Evolutionary conservation across 108 stramenopile species (phyloP).

Genomic region (Discostella pseudostelligera): DNA sequence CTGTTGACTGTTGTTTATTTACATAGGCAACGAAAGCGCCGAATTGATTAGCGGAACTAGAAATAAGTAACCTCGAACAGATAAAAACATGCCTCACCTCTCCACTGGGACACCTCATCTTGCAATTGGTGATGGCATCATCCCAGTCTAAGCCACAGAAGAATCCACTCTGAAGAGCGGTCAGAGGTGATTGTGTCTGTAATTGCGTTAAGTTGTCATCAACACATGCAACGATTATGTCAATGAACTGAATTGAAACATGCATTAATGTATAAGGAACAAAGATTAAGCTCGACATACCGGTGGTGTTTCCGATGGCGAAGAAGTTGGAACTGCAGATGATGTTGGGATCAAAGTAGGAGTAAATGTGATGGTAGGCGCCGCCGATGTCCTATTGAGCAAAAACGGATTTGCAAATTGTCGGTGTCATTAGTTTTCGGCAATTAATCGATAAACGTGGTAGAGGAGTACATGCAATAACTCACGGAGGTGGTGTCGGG

Average conservation of each 20-base stretch:
- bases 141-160: constrained; percentile 15
- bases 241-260: too few relatives aligned
- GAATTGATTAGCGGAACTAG: constrained; percentile 1
- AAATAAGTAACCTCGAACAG: neutral
- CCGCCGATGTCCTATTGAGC: neutral
- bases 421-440: neutral
- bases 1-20: constrained; percentile 9
- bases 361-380: constrained; percentile 8
- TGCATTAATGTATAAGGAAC: too few relatives aligned
- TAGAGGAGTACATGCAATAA: neutral
- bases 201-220: too few relatives aligned
- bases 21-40: constrained; percentile 1
- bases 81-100: constrained; percentile 5
- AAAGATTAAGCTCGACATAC: constrained; percentile 3
- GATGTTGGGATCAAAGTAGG: constrained; percentile 11
- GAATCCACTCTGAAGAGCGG: constrained; percentile 24
- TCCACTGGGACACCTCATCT: constrained; percentile 9
- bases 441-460: too few relatives aligned
- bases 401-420: too few relatives aligned
- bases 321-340: constrained; percentile 7
- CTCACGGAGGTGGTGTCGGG: constrained; percentile 9
- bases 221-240: too few relatives aligned
- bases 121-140: constrained; percentile 14
- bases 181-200: constrained; percentile 38
- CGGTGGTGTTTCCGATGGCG: constrained; percentile 18